Conservation (phyloP, 257 asterid species). For the Nicotiana attenuata region DNA sequence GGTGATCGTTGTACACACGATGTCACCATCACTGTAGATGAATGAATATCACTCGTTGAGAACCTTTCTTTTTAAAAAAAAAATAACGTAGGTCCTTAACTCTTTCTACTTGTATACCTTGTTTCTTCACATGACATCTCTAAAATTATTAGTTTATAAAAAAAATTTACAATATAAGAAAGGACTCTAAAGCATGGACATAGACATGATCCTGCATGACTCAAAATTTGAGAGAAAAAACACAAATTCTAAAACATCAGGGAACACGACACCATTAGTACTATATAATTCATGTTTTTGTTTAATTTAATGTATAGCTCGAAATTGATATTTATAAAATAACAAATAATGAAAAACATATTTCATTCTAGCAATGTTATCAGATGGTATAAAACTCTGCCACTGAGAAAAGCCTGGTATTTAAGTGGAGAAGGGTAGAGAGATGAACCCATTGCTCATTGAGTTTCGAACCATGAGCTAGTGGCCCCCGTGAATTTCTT, state of each 20-base stretch:
- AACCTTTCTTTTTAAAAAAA: background rate
- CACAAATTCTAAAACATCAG: background rate
- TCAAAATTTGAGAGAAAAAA: background rate
- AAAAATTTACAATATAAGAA: background rate
- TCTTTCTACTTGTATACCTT: background rate
- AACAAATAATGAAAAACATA: background rate
- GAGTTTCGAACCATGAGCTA: too few species aligned
- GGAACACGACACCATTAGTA: slow-evolving; percentile 1
- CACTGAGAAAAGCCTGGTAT: too few species aligned
- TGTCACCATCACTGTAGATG: background rate
- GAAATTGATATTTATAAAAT: background rate
- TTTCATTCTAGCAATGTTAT: background rate
- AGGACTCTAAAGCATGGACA: background rate
- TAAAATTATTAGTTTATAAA: background rate
- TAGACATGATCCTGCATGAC: background rate
- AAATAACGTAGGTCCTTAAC: background rate
- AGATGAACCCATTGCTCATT: too few species aligned
- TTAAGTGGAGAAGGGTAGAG: too few species aligned
- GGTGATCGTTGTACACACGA: background rate
- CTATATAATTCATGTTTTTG: background rate
- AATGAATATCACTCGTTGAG: background rate
- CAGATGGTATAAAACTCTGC: background rate
- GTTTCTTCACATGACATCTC: background rate
- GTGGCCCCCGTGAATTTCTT: too few species aligned
- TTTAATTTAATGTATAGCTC: background rate